Percentiles rank a stretch among this genome's conserved stretches.
These are phyloP conservation scores for Graphiopsis chlorocephala DNA, from an alignment of 2,329 filamentous ascomycete genomes.

Conservation along the genomic window DNA sequence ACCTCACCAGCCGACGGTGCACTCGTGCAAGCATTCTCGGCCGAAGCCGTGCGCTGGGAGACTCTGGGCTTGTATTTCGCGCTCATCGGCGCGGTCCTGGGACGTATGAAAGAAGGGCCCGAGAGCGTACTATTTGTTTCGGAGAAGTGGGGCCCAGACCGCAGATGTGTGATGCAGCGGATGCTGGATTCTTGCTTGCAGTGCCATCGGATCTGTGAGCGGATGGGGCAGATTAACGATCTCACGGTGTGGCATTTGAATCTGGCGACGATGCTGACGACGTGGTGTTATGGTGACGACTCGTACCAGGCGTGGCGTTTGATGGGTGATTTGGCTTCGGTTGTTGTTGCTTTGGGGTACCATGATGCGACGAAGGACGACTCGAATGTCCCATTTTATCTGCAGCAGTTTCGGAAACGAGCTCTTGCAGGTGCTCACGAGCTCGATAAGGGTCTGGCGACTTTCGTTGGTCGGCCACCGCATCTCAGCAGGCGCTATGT, in stretches of 20 bases:
- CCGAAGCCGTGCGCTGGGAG: background rate
- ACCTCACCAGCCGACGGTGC: background rate
- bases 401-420: constrained; percentile 12
- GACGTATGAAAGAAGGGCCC: background rate
- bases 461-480: constrained; percentile 15
- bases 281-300: constrained; percentile 18
- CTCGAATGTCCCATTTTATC: background rate
- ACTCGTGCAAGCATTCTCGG: background rate
- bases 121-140: background rate
- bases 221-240: constrained; percentile 12
- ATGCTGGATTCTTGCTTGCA: background rate
- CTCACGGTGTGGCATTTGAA: constrained; percentile 6
- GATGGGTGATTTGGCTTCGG: constrained; percentile 8
- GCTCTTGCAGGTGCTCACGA: constrained; percentile 11
- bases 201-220: constrained; percentile 1
- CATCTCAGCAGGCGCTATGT: constrained; percentile 6
- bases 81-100: background rate
- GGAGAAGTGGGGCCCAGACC: background rate
- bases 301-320: constrained; percentile 13
- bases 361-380: background rate
- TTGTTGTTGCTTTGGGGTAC: constrained; percentile 15
- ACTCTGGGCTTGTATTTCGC: background rate
- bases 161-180: background rate
- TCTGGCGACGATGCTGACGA: background rate
- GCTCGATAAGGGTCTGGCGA: constrained; percentile 5